Evolutionary conservation across 2,329 filamentous ascomycete species (phyloP).

Genomic region (Cordyceps javanica): DNA sequence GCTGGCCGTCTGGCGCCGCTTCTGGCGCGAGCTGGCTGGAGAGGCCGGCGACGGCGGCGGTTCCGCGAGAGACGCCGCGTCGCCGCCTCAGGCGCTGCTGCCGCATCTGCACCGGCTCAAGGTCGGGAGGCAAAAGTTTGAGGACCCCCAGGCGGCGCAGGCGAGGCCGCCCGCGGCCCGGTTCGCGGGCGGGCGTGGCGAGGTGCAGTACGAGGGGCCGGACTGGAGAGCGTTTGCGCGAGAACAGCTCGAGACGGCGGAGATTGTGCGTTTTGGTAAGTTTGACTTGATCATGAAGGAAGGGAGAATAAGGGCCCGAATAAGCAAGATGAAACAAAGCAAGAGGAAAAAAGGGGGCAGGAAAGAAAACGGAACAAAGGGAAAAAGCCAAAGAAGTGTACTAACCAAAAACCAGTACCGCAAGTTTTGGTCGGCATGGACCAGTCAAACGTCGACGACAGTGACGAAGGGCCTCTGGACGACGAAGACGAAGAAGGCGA

Average conservation of each 20-base stretch:
- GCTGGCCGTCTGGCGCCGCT: conserved; percentile 29
- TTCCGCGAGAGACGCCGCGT: too few relatives aligned
- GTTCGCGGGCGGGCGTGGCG: not conserved
- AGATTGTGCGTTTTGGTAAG: conserved; percentile 4
- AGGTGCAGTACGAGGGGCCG: conserved; percentile 26
- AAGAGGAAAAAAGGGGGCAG: not conserved
- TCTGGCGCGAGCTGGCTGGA: conserved; percentile 31
- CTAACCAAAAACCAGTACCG: not conserved
- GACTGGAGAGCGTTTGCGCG: conserved; percentile 31
- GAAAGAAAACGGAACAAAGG: too few relatives aligned
- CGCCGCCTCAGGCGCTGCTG: conserved; percentile 23
- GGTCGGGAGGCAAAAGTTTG: conserved; percentile 22
- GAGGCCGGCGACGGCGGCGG: too few relatives aligned
- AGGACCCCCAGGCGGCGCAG: conserved; percentile 11
- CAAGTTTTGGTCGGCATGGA: not conserved
- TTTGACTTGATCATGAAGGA: too few relatives aligned
- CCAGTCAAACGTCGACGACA: not conserved
- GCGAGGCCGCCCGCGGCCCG: not conserved
- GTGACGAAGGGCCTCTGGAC: not conserved
- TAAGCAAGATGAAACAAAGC: too few relatives aligned
- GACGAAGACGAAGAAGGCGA: not conserved
- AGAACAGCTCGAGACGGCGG: conserved; percentile 16
- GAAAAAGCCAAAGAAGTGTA: not conserved
- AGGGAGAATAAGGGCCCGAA: too few relatives aligned
- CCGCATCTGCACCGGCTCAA: conserved; percentile 26